A percentile compares a stretch with the other conserved stretches of the same genome.
Evolutionary conservation across 1,139 yeast genomes (phyloP).

Genomic region (Torulaspora globosa): DNA sequence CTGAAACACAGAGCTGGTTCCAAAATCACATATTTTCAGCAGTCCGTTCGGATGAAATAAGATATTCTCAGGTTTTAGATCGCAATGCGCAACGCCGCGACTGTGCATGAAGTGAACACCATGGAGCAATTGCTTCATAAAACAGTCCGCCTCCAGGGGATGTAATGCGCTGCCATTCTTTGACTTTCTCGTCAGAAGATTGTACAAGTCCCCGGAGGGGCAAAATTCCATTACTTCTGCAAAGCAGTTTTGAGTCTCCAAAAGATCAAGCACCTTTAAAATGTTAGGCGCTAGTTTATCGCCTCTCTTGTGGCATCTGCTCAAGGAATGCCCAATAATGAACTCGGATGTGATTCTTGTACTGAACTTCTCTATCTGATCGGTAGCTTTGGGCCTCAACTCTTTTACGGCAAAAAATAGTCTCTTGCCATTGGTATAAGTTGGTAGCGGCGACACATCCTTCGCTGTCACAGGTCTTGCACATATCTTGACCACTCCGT

Average conservation of each 20-base stretch:
- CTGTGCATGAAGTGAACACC: slow-evolving; percentile 66
- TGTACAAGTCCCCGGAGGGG: slow-evolving; percentile 66
- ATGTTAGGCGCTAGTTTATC: slow-evolving; percentile 50
- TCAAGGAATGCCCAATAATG: slow-evolving; percentile 64
- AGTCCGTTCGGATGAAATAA: slow-evolving; percentile 48
- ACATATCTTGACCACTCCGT: slow-evolving; percentile 62
- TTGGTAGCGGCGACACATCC: slow-evolving; percentile 29
- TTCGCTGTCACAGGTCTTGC: slow-evolving; percentile 38
- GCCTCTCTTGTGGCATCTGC: slow-evolving; percentile 37
- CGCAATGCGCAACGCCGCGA: slow-evolving; percentile 76
- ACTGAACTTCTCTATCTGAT: slow-evolving; percentile 55
- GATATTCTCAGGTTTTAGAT: slow-evolving; percentile 65
- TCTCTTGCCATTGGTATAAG: slow-evolving; percentile 29
- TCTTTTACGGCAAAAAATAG: slow-evolving; percentile 70
- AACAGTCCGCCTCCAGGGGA: slow-evolving; percentile 63
- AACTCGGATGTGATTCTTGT: slow-evolving; percentile 73
- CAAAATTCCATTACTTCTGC: slow-evolving; percentile 78
- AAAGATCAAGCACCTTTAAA: slow-evolving; percentile 62
- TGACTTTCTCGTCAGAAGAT: slow-evolving; percentile 39
- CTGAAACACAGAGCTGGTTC: slow-evolving; percentile 70
- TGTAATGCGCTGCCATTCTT: slow-evolving; percentile 41
- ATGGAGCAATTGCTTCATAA: slow-evolving; percentile 60
- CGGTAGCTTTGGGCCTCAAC: slow-evolving; percentile 47
- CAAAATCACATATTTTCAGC: slow-evolving; percentile 65
- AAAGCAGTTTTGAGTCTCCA: slow-evolving; percentile 57